phyloP scores from a whole-genome alignment of 2,329 filamentous ascomycete genomes.

The Ascochyta fabae region DNA sequence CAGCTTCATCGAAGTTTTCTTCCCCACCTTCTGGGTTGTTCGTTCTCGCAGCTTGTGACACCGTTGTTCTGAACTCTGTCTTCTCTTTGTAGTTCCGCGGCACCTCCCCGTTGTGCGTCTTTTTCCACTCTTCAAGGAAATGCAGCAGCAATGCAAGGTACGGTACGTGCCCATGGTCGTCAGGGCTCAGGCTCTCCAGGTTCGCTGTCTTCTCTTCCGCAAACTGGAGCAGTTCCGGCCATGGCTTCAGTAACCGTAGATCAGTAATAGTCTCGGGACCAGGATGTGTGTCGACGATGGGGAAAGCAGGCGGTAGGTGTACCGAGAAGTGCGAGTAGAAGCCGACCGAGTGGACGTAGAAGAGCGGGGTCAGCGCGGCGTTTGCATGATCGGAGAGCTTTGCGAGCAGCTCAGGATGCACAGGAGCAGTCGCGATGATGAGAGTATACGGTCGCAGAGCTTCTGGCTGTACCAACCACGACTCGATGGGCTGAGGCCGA shows the following conservation, averaged over 20 bases:
- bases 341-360: constrained; percentile 86
- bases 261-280: constrained; percentile 85
- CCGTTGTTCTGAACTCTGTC: constrained; percentile 75
- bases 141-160: constrained; percentile 84
- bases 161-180: constrained; percentile 90
- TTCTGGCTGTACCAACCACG: constrained; percentile 52
- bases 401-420: constrained; percentile 59
- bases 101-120: constrained; percentile 67
- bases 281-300: constrained; percentile 94
- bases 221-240: constrained; percentile 79
- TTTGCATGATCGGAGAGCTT: constrained; percentile 59
- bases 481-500: constrained; percentile 50
- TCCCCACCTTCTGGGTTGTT: constrained; percentile 84
- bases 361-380: constrained; percentile 71
- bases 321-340: constrained; percentile 93
- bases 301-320: constrained; percentile 77
- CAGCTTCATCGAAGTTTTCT: constrained; percentile 96
- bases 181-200: constrained; percentile 73
- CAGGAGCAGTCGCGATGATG: constrained; percentile 66
- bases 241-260: constrained; percentile 81
- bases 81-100: constrained; percentile 86
- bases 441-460: constrained; percentile 61
- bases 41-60: constrained; percentile 71
- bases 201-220: constrained; percentile 69
- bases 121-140: constrained; percentile 82